phyloP scores from a whole-genome alignment of 352 stramenopile species.

The Phytophthora niederhauseri region DNA sequence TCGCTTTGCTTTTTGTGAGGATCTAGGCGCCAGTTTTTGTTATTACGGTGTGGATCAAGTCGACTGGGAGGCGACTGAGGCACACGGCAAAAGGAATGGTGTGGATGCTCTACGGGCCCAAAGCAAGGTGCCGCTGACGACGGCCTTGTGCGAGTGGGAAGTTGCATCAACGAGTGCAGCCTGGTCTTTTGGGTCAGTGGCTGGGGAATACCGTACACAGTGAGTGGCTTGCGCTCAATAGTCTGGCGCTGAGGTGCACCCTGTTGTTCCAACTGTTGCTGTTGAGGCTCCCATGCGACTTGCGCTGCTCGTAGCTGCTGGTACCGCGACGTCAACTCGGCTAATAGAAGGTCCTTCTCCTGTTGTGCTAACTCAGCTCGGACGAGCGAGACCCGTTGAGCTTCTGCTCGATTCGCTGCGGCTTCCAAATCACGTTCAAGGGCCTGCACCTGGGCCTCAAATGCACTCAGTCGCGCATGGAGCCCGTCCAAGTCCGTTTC shows the following conservation, averaged over 20 bases:
- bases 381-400: conserved; percentile 46
- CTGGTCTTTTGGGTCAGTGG: conserved; percentile 46
- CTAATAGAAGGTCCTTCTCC: conserved; percentile 65
- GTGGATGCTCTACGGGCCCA: neutral
- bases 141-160: conserved; percentile 24
- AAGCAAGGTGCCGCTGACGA: conserved; percentile 32
- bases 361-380: conserved; percentile 48
- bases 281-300: conserved; percentile 16
- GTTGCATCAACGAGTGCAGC: conserved; percentile 25
- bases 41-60: conserved; percentile 11
- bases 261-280: conserved; percentile 5
- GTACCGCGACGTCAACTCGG: conserved; percentile 55
- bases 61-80: conserved; percentile 33
- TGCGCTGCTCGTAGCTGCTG: conserved; percentile 38
- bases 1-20: conserved; percentile 11
- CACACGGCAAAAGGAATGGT: conserved; percentile 14
- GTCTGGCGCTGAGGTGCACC: conserved; percentile 1
- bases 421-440: conserved; percentile 21
- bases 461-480: conserved; percentile 19
- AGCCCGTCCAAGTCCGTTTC: conserved; percentile 58
- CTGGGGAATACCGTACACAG: conserved; percentile 59
- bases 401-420: conserved; percentile 27
- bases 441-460: conserved; percentile 21
- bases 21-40: conserved; percentile 5
- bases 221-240: conserved; percentile 40